These are phyloP conservation scores for Microbotryum intermedium DNA, from an alignment of 1,284 basidiomycete genomes.

Conservation along the genomic window DNA sequence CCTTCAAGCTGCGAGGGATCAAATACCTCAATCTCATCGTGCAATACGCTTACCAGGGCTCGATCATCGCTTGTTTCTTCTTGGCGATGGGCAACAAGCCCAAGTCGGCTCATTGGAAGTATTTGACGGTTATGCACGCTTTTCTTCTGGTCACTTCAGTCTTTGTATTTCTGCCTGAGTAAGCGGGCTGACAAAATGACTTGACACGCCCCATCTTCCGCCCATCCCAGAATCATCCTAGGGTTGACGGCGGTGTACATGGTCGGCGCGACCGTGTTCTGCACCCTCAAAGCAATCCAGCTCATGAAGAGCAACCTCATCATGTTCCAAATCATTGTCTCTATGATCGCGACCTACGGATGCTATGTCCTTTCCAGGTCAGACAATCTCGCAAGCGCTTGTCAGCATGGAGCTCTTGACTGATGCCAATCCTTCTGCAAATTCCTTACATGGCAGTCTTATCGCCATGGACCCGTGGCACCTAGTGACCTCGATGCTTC, in stretches of 20 bases:
- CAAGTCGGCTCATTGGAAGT: constrained; percentile 53
- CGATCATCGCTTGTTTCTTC: constrained; percentile 79
- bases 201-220: background rate
- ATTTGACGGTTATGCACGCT: constrained; percentile 45
- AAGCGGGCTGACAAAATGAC: constrained; percentile 21
- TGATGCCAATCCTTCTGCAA: background rate
- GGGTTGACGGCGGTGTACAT: constrained; percentile 21
- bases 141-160: background rate
- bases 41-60: constrained; percentile 75
- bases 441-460: constrained; percentile 47
- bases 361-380: constrained; percentile 56
- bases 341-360: constrained; percentile 64
- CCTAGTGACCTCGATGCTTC: constrained; percentile 69
- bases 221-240: constrained; percentile 16
- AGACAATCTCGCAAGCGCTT: constrained; percentile 14
- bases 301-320: constrained; percentile 53
- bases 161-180: background rate
- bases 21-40: constrained; percentile 67
- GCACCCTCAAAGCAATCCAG: constrained; percentile 58
- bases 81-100: constrained; percentile 97
- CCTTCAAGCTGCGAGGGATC: constrained; percentile 57
- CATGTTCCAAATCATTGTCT: constrained; percentile 67
- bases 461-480: constrained; percentile 85
- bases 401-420: constrained; percentile 1
- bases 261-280: constrained; percentile 59